Conservation (phyloP, 106 monocot genomes). For the Dactylorhiza incarnata region DNA sequence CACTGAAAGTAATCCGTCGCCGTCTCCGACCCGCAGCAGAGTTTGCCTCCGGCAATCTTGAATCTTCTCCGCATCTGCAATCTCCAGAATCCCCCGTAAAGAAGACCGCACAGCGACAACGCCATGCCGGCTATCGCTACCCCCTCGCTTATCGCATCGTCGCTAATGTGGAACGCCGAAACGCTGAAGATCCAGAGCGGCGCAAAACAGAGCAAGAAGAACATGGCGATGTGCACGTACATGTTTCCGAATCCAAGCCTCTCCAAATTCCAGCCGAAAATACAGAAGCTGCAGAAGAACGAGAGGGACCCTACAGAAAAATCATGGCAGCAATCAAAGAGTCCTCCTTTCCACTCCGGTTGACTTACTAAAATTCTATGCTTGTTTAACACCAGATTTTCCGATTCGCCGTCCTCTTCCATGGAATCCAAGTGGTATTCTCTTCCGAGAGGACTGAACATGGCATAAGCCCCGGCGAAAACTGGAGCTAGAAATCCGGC, state of each 20-base stretch:
- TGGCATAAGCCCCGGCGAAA: slow-evolving; percentile 19
- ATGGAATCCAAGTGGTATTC: neutral
- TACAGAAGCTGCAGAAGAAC: slow-evolving; percentile 13
- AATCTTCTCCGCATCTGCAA: slow-evolving; percentile 5
- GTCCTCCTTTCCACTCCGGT: slow-evolving; percentile 13
- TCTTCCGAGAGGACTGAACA: slow-evolving; percentile 38
- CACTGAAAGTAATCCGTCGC: slow-evolving; percentile 5
- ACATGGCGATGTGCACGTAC: slow-evolving; percentile 13
- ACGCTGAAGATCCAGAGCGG: slow-evolving; percentile 13
- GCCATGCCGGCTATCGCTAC: slow-evolving; percentile 2
- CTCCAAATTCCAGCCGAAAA: slow-evolving; percentile 20
- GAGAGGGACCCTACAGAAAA: slow-evolving; percentile 2
- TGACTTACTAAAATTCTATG: neutral
- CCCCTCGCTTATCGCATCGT: neutral
- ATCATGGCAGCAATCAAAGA: slow-evolving; percentile 14
- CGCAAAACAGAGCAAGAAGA: slow-evolving; percentile 11
- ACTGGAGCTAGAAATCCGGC: slow-evolving; percentile 18
- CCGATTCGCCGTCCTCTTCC: slow-evolving; percentile 8
- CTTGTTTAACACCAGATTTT: neutral
- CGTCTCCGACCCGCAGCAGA: slow-evolving; percentile 9
- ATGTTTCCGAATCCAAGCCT: slow-evolving; percentile 19
- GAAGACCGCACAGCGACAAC: slow-evolving; percentile 7
- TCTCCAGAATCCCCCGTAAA: slow-evolving; percentile 19
- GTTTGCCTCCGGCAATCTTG: neutral
- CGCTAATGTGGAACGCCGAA: slow-evolving; percentile 8